Evolutionary conservation across 345 rosid genomes (phyloP).

Genomic region (Boechera stricta): DNA sequence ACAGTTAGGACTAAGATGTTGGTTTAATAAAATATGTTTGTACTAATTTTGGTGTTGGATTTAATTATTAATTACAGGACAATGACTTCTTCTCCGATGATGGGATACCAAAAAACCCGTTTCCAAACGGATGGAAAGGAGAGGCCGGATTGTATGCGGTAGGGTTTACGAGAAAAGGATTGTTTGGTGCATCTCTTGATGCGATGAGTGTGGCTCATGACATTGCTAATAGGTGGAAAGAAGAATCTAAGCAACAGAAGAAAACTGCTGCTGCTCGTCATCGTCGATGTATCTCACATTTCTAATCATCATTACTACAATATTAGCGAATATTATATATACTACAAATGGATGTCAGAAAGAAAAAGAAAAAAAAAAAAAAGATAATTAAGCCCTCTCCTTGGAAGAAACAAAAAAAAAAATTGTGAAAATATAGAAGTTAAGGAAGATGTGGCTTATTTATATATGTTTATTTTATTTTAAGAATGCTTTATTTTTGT

Average conservation of each 20-base stretch:
- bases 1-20: conserved; percentile 12
- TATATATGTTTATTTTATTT: conserved; percentile 13
- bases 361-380: conserved; percentile 1
- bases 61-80: conserved; percentile 52
- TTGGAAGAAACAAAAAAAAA: conserved; percentile 2
- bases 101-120: conserved; percentile 74
- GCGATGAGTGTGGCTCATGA: conserved; percentile 75
- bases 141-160: conserved; percentile 80
- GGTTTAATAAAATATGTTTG: neutral
- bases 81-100: conserved; percentile 74
- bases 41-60: conserved; percentile 14
- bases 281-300: conserved; percentile 84
- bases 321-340: conserved; percentile 17
- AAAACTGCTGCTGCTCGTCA: conserved; percentile 64
- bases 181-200: conserved; percentile 81
- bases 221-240: conserved; percentile 68
- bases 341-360: conserved; percentile 18
- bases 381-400: conserved; percentile 63
- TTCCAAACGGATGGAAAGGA: conserved; percentile 94
- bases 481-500: conserved; percentile 41
- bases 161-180: conserved; percentile 89
- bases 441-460: conserved; percentile 66
- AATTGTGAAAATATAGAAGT: conserved; percentile 21
- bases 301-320: conserved; percentile 20
- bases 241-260: conserved; percentile 74